Evolutionary conservation across 805 yeast genomes (phyloP).

Genomic region (Priceomyces carsonii): DNA sequence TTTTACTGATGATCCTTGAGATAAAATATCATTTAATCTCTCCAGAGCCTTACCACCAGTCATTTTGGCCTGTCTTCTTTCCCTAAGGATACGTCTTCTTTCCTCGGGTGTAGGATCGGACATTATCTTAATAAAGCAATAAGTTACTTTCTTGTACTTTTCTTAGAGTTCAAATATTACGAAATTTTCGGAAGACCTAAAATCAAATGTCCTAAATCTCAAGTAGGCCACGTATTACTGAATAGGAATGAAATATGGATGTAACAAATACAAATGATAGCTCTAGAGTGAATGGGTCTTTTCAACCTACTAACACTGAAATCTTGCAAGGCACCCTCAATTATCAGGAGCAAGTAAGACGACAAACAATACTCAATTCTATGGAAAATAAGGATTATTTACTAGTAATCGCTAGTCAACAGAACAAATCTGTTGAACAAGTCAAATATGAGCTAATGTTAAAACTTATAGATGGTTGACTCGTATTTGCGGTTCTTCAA

Average conservation of each 20-base stretch:
- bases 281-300: too few relatives aligned
- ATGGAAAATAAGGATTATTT: constrained; percentile 40
- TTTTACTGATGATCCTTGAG: constrained; percentile 41
- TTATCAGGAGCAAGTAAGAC: constrained; percentile 26
- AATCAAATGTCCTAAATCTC: too few relatives aligned
- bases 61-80: constrained; percentile 66
- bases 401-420: constrained; percentile 40
- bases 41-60: constrained; percentile 53
- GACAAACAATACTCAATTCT: constrained; percentile 40
- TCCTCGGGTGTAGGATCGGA: constrained; percentile 45
- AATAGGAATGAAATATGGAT: too few relatives aligned
- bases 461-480: constrained; percentile 20
- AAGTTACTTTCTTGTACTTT: too few relatives aligned
- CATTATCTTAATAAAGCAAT: too few relatives aligned
- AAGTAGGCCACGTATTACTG: too few relatives aligned
- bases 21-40: constrained; percentile 48
- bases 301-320: too few relatives aligned
- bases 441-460: constrained; percentile 40
- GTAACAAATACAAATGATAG: too few relatives aligned
- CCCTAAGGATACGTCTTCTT: constrained; percentile 56
- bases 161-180: too few relatives aligned
- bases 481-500: background rate
- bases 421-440: constrained; percentile 44
- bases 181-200: too few relatives aligned
- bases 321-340: constrained; percentile 17